Conservation (phyloP, 2,329 filamentous ascomycete genomes). For the Xylaria hypoxylon region DNA sequence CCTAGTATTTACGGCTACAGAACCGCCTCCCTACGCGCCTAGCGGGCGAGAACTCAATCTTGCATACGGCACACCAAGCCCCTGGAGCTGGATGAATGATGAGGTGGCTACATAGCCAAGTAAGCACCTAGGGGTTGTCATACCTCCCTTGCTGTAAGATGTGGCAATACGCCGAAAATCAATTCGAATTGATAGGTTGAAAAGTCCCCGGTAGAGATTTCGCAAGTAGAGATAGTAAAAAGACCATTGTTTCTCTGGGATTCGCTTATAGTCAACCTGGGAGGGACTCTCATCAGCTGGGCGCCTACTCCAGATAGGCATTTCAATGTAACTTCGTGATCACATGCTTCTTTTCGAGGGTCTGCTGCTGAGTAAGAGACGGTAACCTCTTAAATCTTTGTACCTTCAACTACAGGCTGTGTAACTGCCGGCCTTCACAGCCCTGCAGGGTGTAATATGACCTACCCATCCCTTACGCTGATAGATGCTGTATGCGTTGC, state of each 20-base stretch:
- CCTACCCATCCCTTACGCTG: background rate
- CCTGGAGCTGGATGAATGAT: too few relatives aligned
- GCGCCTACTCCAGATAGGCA: too few relatives aligned
- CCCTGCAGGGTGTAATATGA: background rate
- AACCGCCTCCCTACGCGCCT: background rate
- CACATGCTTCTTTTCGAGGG: background rate
- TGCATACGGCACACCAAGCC: background rate
- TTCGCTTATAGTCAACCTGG: background rate
- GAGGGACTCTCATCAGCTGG: too few relatives aligned
- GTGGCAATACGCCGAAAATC: background rate
- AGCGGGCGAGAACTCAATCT: too few relatives aligned
- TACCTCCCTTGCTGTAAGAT: background rate
- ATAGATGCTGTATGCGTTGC: too few relatives aligned
- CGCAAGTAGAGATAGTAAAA: too few relatives aligned
- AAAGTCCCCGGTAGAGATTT: too few relatives aligned
- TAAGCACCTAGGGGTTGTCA: background rate
- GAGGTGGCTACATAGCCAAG: too few relatives aligned
- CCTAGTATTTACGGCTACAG: background rate
- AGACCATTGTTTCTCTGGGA: background rate
- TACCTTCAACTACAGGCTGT: too few relatives aligned
- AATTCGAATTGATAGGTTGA: background rate
- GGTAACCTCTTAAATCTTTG: too few relatives aligned
- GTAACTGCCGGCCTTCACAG: background rate
- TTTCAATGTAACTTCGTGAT: background rate
- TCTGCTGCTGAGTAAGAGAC: background rate